Evolutionary conservation across 805 yeast genomes (phyloP), one percentile per base, ranked within the genome.

Genomic region (Pichia gijzeniarum): DNA sequence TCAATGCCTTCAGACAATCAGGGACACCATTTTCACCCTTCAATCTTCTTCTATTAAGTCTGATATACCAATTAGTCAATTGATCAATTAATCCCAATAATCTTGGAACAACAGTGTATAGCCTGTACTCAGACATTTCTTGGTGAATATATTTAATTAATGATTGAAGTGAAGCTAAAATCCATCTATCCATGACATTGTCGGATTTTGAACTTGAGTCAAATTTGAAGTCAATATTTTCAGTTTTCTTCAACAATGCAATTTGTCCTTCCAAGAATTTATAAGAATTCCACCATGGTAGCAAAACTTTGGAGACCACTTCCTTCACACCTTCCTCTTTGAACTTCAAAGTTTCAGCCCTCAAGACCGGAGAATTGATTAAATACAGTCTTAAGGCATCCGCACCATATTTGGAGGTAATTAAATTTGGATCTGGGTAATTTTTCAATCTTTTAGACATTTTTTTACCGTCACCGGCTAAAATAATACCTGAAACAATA

Each of bases 251-350:
- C 63, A 85, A 76, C 44, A 93, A 69, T 21, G 87, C 85, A 54
- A 90, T 85, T 59, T 95, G 95, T 55, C 93, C 97, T 61, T 90
- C 95, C 73, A 90, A 83, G 73, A 93, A 93, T 68, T 91, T 93
- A 77, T 74, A 91, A 27, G 97, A 86, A 73, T 93, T 93, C 89
- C 91, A 93, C 99, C 98, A 95, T 58, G 99, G 99, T 60, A 93
- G 74, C 61, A 91, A 71, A 37, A 93, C 99, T 69, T 90, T 87
- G 30, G 97, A 84, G 35, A 93, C 95, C 62, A 93, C 95, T 69
- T 93, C 99, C 61, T 89, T 88, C 35, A 93, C 99, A 71, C 99
- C 99, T 64, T 91, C 98, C 71, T 93, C 99, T 69, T 89, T 90
- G 76, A 93, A 93, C 63, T 89, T 86, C 75, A 93, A 77, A 42